A percentile compares a stretch with the other conserved stretches of the same genome.
Evolutionary conservation across 495 filamentous ascomycete genomes (phyloP).

Genomic region (Trichoderma parareesei): DNA sequence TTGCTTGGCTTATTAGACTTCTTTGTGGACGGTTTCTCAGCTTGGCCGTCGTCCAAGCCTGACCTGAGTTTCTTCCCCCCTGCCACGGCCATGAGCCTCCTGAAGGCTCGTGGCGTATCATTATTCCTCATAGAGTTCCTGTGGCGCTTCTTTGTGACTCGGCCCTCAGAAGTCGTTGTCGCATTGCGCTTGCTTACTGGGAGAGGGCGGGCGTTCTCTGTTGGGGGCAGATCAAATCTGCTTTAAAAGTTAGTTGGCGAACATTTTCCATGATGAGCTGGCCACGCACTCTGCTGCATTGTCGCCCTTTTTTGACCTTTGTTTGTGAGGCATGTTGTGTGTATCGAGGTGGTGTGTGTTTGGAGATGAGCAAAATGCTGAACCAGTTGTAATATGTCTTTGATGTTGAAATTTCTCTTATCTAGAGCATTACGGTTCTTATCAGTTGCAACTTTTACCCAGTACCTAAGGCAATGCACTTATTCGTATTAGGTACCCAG

Average conservation of each 20-base stretch:
- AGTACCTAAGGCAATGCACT: too few species aligned
- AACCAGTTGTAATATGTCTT: too few species aligned
- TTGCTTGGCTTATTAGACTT: conserved; percentile 16
- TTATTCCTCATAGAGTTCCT: conserved; percentile 47
- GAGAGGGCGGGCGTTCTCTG: conserved; percentile 59
- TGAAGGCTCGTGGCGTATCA: conserved; percentile 83
- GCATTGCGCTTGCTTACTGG: conserved; percentile 40
- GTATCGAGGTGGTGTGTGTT: not conserved
- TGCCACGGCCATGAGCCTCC: conserved; percentile 66
- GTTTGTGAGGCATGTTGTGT: conserved; percentile 16
- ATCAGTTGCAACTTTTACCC: too few species aligned
- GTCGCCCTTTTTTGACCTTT: conserved; percentile 4
- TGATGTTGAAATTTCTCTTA: too few species aligned
- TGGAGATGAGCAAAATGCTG: not conserved
- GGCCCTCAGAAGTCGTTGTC: conserved; percentile 16
- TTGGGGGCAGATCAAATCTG: conserved; percentile 70
- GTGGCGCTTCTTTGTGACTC: conserved; percentile 22
- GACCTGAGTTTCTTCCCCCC: conserved; percentile 47
- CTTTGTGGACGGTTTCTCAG: not conserved
- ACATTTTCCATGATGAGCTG: not conserved
- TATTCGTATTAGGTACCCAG: too few species aligned
- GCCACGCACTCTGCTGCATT: not conserved
- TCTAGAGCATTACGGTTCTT: too few species aligned
- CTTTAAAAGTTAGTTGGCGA: not conserved
- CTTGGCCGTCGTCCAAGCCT: conserved; percentile 61